These are phyloP conservation scores for Mucor ambiguus DNA, from an alignment of 371 early-diverging fungal species.

Conservation along the genomic window DNA sequence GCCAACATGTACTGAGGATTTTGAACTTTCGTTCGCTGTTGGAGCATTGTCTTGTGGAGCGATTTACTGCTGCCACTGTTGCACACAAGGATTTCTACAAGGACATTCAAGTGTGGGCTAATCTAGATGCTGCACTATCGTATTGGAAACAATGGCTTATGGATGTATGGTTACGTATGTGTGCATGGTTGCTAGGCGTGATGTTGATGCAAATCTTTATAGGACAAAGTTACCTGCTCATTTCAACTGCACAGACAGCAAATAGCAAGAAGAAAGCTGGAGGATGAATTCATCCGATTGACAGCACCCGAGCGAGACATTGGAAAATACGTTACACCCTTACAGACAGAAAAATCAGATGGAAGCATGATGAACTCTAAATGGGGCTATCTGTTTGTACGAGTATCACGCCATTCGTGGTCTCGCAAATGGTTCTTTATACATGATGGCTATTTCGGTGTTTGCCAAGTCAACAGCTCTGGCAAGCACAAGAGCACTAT, in stretches of 20 bases:
- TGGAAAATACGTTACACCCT: conserved; percentile 13
- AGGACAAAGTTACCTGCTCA: conserved; percentile 29
- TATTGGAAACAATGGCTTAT: conserved; percentile 34
- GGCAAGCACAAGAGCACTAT: conserved; percentile 45
- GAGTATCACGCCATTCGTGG: conserved; percentile 34
- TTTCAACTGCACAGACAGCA: conserved; percentile 30
- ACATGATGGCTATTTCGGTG: conserved; percentile 49
- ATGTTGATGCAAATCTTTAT: neutral
- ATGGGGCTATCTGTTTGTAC: conserved; percentile 33
- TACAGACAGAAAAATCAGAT: neutral
- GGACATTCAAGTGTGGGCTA: conserved; percentile 28
- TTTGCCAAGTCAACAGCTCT: conserved; percentile 32
- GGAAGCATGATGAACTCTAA: conserved; percentile 8
- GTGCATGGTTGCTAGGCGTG: neutral
- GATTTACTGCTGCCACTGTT: conserved; percentile 28
- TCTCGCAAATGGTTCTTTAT: conserved; percentile 55
- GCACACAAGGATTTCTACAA: conserved; percentile 27
- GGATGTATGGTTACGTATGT: conserved; percentile 16
- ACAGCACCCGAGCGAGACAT: conserved; percentile 24
- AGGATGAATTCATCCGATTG: conserved; percentile 31
- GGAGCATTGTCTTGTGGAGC: conserved; percentile 29
- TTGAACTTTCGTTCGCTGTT: conserved; percentile 31
- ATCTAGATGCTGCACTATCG: conserved; percentile 23
- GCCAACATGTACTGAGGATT: conserved; percentile 26
- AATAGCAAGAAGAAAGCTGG: conserved; percentile 20